Percentiles rank a stretch among this genome's conserved stretches.
Evolutionary conservation across 2,329 filamentous ascomycete species (phyloP).

Genomic region (Sporothrix curviconia): DNA sequence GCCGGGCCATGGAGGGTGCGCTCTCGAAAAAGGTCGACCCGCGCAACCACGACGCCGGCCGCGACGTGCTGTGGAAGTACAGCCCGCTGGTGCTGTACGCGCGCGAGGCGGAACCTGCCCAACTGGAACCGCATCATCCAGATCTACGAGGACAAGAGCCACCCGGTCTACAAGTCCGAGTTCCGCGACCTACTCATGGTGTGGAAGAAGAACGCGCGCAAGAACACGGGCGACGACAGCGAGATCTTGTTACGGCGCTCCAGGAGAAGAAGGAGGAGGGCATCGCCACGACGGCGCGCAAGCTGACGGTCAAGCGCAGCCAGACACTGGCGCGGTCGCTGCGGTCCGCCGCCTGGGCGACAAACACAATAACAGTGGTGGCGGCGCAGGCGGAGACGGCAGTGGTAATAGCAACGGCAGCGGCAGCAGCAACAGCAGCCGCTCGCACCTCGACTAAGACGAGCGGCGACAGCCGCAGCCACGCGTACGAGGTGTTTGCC

Average conservation of each 20-base stretch:
- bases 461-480: conserved; percentile 53
- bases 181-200: conserved; percentile 69
- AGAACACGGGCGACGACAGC: conserved; percentile 67
- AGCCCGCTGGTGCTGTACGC: conserved; percentile 82
- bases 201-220: conserved; percentile 75
- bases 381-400: no score
- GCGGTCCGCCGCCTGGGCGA: conserved; percentile 62
- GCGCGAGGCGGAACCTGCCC: conserved; percentile 69
- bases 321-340: conserved; percentile 75
- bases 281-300: conserved; percentile 69
- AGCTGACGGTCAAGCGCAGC: conserved; percentile 88
- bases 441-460: not conserved
- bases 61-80: conserved; percentile 78
- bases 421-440: not conserved
- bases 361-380: conserved; percentile 16
- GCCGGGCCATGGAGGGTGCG: conserved; percentile 55
- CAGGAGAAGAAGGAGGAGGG: conserved; percentile 80
- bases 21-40: conserved; percentile 62
- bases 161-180: conserved; percentile 71
- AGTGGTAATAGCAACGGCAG: no score
- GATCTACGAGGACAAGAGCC: conserved; percentile 72
- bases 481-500: conserved; percentile 75
- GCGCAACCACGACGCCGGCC: conserved; percentile 62
- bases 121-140: conserved; percentile 78
- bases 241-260: conserved; percentile 74